Conservation (phyloP, 345 rosid species). For the Arabis hirsuta region DNA sequence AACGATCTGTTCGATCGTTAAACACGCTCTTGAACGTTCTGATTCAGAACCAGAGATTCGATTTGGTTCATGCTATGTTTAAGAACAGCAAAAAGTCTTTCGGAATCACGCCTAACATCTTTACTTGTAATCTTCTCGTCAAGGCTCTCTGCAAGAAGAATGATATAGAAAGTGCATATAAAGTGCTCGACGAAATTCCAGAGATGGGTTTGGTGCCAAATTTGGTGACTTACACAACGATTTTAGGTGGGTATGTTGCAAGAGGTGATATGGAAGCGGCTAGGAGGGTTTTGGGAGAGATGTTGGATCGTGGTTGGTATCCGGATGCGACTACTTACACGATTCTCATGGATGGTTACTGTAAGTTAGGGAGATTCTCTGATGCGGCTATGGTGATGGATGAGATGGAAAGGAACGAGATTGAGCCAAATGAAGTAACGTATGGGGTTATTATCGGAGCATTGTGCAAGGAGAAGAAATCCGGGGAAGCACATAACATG, state of each 20-base stretch:
- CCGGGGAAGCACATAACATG: conserved; percentile 76
- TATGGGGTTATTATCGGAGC: conserved; percentile 87
- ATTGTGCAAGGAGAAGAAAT: conserved; percentile 63
- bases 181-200: conserved; percentile 86
- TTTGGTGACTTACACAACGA: conserved; percentile 73
- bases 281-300: conserved; percentile 59
- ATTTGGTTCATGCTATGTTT: conserved; percentile 59
- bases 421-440: conserved; percentile 81
- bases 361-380: conserved; percentile 63
- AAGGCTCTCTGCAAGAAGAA: conserved; percentile 69
- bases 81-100: conserved; percentile 56
- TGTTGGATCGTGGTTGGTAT: conserved; percentile 80
- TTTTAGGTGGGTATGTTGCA: conserved; percentile 70
- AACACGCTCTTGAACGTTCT: conserved; percentile 82
- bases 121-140: conserved; percentile 69
- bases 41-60: conserved; percentile 69
- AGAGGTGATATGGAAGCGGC: conserved; percentile 74
- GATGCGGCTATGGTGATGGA: conserved; percentile 87
- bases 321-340: conserved; percentile 84
- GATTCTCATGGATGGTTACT: conserved; percentile 77
- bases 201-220: conserved; percentile 78
- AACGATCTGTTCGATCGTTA: conserved; percentile 70
- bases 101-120: conserved; percentile 70
- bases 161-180: conserved; percentile 62
- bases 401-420: conserved; percentile 77